phyloP scores from a whole-genome alignment of 1,139 yeast genomes.

The Pichia sp. region DNA sequence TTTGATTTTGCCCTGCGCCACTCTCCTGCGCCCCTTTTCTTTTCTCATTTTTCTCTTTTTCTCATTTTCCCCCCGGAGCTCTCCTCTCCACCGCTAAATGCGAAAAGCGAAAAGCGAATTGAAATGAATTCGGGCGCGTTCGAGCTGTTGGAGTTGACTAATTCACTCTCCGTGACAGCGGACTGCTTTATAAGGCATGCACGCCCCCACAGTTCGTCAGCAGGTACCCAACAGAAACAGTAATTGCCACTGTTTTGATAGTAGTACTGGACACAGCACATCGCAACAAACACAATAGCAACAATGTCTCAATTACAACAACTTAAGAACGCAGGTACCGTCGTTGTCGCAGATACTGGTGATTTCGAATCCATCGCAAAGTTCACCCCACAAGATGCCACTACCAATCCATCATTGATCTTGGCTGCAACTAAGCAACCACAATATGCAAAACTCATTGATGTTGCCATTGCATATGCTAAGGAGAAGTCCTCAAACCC shows the following conservation, averaged over 20 bases:
- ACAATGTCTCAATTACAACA: slow-evolving; percentile 49
- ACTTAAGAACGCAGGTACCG: slow-evolving; percentile 92
- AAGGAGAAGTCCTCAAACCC: slow-evolving; percentile 51
- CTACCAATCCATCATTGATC: slow-evolving; percentile 97
- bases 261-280: not conserved
- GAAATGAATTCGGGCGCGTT: no score
- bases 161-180: no score
- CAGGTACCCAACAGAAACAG: no score
- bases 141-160: no score
- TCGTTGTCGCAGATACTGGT: slow-evolving; percentile 97
- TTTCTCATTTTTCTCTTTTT: not conserved
- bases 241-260: not conserved
- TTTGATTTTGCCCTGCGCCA: not conserved
- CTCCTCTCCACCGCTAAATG: not conserved
- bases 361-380: slow-evolving; percentile 97
- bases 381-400: slow-evolving; percentile 98
- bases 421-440: slow-evolving; percentile 92
- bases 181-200: no score
- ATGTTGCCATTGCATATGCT: slow-evolving; percentile 84
- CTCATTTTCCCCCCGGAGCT: not conserved
- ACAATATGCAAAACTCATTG: slow-evolving; percentile 84
- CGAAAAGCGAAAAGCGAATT: no score
- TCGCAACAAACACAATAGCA: no score
- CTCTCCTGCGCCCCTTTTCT: not conserved
- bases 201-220: no score